A percentile compares a stretch with the other conserved stretches of the same genome.
Evolutionary conservation across 106 monocot species (phyloP).

Genomic region (Dendrobium officinale): DNA sequence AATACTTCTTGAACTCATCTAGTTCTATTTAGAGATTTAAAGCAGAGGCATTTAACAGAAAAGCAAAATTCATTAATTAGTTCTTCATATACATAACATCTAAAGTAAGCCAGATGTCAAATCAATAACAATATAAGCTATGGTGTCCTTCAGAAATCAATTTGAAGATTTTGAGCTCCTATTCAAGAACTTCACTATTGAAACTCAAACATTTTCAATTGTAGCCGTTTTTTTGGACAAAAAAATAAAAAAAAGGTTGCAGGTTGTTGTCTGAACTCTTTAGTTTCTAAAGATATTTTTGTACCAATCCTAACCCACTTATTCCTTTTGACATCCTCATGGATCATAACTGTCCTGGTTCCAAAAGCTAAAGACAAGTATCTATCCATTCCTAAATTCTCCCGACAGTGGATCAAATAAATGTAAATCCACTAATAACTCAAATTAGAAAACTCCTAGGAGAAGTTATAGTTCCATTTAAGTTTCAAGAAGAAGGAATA

Average conservation of each 20-base stretch:
- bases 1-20: no score
- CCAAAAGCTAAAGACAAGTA: not conserved
- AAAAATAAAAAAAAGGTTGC: not conserved
- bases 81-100: not conserved
- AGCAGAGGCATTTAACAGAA: no score
- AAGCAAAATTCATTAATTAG: not conserved
- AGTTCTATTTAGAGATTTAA: no score
- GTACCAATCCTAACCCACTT: not conserved
- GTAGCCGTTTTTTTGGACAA: not conserved
- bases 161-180: not conserved
- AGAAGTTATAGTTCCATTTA: not conserved
- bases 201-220: not conserved
- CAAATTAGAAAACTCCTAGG: not conserved
- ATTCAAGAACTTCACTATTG: not conserved
- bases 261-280: not conserved
- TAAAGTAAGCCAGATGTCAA: not conserved
- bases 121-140: not conserved
- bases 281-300: no score
- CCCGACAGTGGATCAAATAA: not conserved
- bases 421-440: not conserved
- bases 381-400: not conserved
- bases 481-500: not conserved
- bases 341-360: not conserved
- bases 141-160: not conserved
- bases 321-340: not conserved